These are phyloP conservation scores for Moniliella sp. DNA, from an alignment of 1,284 basidiomycete genomes.

Conservation along the genomic window DNA sequence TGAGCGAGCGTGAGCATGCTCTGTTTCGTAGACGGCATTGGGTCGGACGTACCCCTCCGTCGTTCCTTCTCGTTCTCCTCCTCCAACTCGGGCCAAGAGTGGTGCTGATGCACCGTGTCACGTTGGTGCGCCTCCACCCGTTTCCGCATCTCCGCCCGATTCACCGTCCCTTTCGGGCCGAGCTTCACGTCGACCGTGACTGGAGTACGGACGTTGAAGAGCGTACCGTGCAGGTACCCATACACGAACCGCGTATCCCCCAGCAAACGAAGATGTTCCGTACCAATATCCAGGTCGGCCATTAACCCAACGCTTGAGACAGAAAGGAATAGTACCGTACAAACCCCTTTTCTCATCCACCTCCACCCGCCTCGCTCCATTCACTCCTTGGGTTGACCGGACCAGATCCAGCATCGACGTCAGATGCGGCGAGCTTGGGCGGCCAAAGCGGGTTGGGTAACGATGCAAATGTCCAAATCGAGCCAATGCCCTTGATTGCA, in stretches of 20 bases:
- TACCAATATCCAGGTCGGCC: constrained; percentile 58
- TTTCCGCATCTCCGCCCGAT: constrained; percentile 15
- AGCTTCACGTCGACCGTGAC: constrained; percentile 23
- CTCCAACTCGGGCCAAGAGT: too few relatives aligned
- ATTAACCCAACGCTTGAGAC: constrained; percentile 65
- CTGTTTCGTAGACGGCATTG: too few relatives aligned
- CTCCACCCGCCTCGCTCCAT: too few relatives aligned
- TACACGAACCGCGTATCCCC: constrained; percentile 66
- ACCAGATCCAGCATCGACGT: too few relatives aligned
- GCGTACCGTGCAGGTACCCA: constrained; percentile 46
- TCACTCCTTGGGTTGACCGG: too few relatives aligned
- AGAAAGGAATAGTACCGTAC: constrained; percentile 56
- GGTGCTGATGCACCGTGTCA: too few relatives aligned
- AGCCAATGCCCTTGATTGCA: constrained; percentile 59
- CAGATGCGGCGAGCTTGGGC: too few relatives aligned
- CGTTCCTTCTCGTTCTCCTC: too few relatives aligned
- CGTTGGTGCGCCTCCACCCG: too few relatives aligned
- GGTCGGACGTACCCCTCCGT: too few relatives aligned
- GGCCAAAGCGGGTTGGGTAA: constrained; percentile 52
- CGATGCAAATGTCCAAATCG: constrained; percentile 58
- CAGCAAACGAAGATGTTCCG: constrained; percentile 72
- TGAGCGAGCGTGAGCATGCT: too few relatives aligned
- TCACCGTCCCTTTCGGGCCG: constrained; percentile 11
- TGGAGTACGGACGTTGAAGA: constrained; percentile 16
- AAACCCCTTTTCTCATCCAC: too few relatives aligned